phyloP scores from a whole-genome alignment of 169 alveolate genomes.

The Plasmodium ovale region DNA sequence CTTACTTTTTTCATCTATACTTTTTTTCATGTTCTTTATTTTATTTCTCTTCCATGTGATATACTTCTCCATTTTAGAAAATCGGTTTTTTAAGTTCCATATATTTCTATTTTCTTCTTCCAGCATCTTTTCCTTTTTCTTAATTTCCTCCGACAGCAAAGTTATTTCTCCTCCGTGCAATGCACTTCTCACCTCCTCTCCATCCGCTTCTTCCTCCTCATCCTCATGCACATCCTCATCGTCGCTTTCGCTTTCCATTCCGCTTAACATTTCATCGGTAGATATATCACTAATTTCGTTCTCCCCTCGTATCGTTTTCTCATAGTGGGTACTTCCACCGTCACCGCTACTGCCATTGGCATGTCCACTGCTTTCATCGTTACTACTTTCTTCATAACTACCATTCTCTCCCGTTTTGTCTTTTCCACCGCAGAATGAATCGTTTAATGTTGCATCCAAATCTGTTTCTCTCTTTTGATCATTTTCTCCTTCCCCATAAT shows the following conservation, averaged over 20 bases:
- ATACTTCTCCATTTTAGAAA: constrained; percentile 26
- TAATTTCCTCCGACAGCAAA: constrained; percentile 26
- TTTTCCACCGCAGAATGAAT: no score
- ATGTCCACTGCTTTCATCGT: neutral
- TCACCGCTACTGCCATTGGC: neutral
- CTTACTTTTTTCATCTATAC: constrained; percentile 36
- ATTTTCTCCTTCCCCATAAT: no score
- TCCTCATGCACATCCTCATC: neutral
- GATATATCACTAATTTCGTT: constrained; percentile 44
- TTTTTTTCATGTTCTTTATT: constrained; percentile 9
- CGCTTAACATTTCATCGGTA: constrained; percentile 51
- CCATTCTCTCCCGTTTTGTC: neutral
- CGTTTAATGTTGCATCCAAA: no score
- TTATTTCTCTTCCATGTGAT: constrained; percentile 21
- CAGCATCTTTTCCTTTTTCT: constrained; percentile 29
- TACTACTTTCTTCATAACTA: neutral
- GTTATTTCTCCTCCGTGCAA: neutral
- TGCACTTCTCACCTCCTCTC: neutral
- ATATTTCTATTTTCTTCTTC: constrained; percentile 40
- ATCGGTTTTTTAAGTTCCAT: constrained; percentile 50
- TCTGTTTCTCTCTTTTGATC: no score
- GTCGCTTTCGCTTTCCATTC: constrained; percentile 12
- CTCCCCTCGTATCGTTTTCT: neutral
- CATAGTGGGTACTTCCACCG: neutral
- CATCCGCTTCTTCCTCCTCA: neutral